These are phyloP conservation scores for Tetrahymena elliotti DNA, from an alignment of 73 alveolate genomes.

Conservation along the genomic window DNA sequence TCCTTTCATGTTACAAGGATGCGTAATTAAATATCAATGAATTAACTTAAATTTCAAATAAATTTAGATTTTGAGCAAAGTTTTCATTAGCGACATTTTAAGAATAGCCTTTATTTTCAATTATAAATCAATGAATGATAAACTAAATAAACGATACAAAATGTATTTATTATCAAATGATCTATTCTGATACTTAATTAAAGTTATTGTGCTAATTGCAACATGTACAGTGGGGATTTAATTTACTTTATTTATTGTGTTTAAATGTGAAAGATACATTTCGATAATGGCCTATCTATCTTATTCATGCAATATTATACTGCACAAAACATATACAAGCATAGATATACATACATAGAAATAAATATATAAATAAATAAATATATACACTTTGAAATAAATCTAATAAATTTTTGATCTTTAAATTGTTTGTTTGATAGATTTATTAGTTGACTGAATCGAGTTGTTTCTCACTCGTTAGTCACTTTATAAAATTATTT, in stretches of 20 bases:
- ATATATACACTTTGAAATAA: not conserved
- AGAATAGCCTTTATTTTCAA: not conserved
- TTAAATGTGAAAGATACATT: not conserved
- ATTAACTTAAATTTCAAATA: not conserved
- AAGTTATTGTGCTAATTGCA: not conserved
- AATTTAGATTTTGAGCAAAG: not conserved
- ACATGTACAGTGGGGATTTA: not conserved
- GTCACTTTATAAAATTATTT: not conserved
- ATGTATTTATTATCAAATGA: not conserved
- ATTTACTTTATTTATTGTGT: too few relatives aligned
- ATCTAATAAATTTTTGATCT: not conserved
- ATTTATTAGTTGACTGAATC: not conserved
- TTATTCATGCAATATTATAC: too few relatives aligned
- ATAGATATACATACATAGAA: not conserved
- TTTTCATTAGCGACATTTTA: not conserved
- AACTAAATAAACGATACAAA: not conserved
- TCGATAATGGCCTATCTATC: not conserved
- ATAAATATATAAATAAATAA: too few relatives aligned
- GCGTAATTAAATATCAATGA: slow-evolving; percentile 11
- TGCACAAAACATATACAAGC: too few relatives aligned
- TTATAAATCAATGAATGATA: not conserved
- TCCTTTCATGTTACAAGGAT: slow-evolving; percentile 36
- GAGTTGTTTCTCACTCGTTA: not conserved
- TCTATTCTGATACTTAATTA: not conserved
- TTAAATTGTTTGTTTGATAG: not conserved